Evolutionary conservation across 2,329 filamentous ascomycete genomes (phyloP), one percentile per base, ranked within the genome.

Genomic region (Cladophialophora exuberans): DNA sequence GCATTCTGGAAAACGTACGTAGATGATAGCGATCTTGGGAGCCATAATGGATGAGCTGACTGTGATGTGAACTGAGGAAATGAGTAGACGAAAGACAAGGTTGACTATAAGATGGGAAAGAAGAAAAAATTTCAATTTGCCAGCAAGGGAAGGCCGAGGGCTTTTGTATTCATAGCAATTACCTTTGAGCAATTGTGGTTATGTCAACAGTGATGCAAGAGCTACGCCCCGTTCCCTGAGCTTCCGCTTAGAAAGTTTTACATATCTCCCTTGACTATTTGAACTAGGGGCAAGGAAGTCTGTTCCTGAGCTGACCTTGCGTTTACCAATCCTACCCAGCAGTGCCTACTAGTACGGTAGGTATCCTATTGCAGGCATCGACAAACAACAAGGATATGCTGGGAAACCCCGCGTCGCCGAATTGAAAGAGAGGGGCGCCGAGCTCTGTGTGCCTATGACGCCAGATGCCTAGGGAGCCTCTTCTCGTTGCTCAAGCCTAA

Each of bases 1-100:
- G 22, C 6, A 31, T 13, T 15, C 38, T 31, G 17, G n/a, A 13
- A 22, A 28, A 83, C 88, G 66, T 81, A 92, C 89, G 74, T 85
- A 95, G 73, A 96, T 84, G 76, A 96, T 94, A 67, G 91, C 91
- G 71, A 96, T 83, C 80, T 90, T 95, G 74, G 89, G 89, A 77
- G 89, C 89, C 90, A 96, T 95, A 68, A 67, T n/a, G n/a, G n/a
- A n/a, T n/a, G n/a, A n/a, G n/a, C n/a, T 81, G 79, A 45, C 17
- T 10, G 36, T 22, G 20, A 15, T 35, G 30, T n/a, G 25, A 26
- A 25, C 26, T 28, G 25, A 35, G 45, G 33, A 26, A 13, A 38
- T 42, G 22, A 38, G 17, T 41, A 50, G 47, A 10, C 13, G 26
- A 35, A 43, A 38, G 23, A 13, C 17, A 33, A 33, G 36, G 11